Evolutionary conservation across 2,329 filamentous ascomycete species (phyloP).

Genomic region (Phaeomoniella chlamydospora): DNA sequence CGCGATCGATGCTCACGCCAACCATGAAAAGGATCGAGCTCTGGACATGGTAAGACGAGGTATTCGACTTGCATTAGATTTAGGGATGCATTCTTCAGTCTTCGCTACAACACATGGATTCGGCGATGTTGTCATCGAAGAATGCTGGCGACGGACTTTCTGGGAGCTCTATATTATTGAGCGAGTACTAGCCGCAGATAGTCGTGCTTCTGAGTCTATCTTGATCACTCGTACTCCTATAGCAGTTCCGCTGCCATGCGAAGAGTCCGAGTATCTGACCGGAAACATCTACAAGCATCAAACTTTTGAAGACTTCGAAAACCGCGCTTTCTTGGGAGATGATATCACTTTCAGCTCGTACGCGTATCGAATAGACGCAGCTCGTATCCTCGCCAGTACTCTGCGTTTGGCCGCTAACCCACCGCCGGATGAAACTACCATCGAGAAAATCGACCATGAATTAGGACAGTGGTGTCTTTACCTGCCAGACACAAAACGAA

Average conservation of each 20-base stretch:
- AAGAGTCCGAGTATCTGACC: constrained; percentile 14
- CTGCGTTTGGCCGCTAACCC: not conserved
- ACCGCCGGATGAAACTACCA: not conserved
- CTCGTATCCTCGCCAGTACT: not conserved
- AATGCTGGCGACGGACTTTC: constrained; percentile 20
- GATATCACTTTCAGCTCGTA: not conserved
- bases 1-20: constrained; percentile 64
- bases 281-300: not conserved
- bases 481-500: not conserved
- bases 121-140: constrained; percentile 21
- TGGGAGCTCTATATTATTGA: constrained; percentile 15
- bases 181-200: constrained; percentile 5
- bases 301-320: not conserved
- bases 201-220: constrained; percentile 9
- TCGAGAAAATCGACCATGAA: not conserved
- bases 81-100: constrained; percentile 10
- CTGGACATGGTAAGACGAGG: constrained; percentile 34
- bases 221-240: not conserved
- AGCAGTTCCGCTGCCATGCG: constrained; percentile 15
- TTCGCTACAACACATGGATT: constrained; percentile 39
- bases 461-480: not conserved
- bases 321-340: not conserved
- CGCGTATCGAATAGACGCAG: not conserved
- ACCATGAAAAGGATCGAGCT: constrained; percentile 55
- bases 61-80: constrained; percentile 10